Conservation (phyloP, 2,329 filamentous ascomycete genomes). For the Colletotrichum graminicola region DNA sequence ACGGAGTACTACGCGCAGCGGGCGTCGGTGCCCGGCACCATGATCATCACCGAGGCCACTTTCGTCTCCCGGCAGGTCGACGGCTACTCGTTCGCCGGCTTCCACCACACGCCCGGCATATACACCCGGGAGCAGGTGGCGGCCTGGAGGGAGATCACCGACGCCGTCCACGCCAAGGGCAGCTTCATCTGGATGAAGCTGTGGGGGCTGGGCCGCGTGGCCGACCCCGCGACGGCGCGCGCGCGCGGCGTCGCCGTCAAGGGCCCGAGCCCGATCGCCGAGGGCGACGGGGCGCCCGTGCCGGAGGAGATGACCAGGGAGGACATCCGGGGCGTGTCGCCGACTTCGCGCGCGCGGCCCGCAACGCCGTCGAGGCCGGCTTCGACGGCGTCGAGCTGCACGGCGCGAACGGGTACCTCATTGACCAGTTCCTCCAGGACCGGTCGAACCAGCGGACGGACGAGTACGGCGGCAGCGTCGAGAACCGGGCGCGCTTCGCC, state of each 20-base stretch:
- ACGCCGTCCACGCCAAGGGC: slow-evolving; percentile 46
- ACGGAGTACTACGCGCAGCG: slow-evolving; percentile 59
- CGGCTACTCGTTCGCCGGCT: slow-evolving; percentile 44
- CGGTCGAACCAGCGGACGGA: slow-evolving; percentile 63
- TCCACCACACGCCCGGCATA: background rate
- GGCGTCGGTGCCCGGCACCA: slow-evolving; percentile 54
- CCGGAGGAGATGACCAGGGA: background rate
- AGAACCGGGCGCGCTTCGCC: slow-evolving; percentile 65
- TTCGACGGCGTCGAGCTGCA: slow-evolving; percentile 60
- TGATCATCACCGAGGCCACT: slow-evolving; percentile 61
- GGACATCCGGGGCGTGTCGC: background rate
- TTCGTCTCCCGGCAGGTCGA: slow-evolving; percentile 51
- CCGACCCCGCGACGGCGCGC: slow-evolving; percentile 47
- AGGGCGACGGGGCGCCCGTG: background rate
- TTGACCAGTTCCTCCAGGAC: slow-evolving; percentile 70
- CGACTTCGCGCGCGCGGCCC: background rate
- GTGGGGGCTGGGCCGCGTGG: slow-evolving; percentile 70
- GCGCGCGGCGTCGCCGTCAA: slow-evolving; percentile 44
- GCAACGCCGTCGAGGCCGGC: background rate
- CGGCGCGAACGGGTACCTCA: slow-evolving; percentile 69
- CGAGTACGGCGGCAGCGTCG: slow-evolving; percentile 65
- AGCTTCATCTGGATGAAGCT: slow-evolving; percentile 69
- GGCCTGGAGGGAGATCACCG: slow-evolving; percentile 45
- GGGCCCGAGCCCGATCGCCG: background rate
- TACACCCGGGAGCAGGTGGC: slow-evolving; percentile 19